Evolutionary conservation across 2,329 filamentous ascomycete species (phyloP), one percentile per base, ranked within the genome.

Genomic region (Phyllosticta citriasiana): DNA sequence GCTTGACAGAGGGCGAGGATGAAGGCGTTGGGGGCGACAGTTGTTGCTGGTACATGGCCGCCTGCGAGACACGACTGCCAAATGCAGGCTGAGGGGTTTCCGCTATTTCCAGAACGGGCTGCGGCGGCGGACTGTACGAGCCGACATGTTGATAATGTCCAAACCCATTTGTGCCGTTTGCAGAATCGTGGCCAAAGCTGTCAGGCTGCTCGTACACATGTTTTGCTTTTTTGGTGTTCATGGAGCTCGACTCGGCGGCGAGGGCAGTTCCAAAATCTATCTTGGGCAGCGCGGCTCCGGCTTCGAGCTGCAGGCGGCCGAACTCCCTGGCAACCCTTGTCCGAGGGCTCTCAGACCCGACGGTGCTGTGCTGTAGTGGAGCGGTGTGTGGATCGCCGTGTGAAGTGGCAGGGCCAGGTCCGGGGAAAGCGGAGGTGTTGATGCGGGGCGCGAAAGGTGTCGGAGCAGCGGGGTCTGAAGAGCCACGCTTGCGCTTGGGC

Each of bases 401-500:
- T 51, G 55, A 55, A 35, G 55, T 57, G 35, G 12, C 47, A 55
- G 47, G 26, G 35, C 54, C 59, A 53, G n/a, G 14, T 26, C 56
- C 40, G 50, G 55, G 59, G 59, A 61, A 30, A 53, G 60, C 60
- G 60, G 60, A 62, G 52, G 56, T 57, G 51, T 62, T 52, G 33
- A 62, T 50, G 60, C 60, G 60, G 60, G 60, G 60, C 25, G 60
- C 60, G 25, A 62, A 62, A 19, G 60, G 60, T 27, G 52, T 56
- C 57, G 51, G 57, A 33, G 52, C 22, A 26, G 59, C 51, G 59
- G 60, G 60, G 60, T 62, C 60, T 12, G 55, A 62, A 47, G 60
- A 33, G 60, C 60, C 60, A 56, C 60, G 60, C 60, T 62, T 62
- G 50, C 60, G 60, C 47, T 62, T 62, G 24, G 60, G 60, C 24